Base-by-base conservation (phyloP, 345 rosid species). In the Clausena lansium region DNA sequence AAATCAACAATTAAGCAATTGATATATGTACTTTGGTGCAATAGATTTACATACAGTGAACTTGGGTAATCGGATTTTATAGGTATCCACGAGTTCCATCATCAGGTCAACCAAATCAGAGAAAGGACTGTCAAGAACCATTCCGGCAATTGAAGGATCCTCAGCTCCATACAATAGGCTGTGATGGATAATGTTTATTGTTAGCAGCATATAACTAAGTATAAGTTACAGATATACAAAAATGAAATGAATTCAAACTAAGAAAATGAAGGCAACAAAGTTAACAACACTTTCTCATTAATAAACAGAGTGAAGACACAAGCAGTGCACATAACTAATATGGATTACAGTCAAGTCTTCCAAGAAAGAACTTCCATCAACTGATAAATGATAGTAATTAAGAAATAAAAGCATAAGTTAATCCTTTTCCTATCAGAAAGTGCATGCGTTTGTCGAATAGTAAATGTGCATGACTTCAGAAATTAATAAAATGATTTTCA, bases 131-230 rank as follows among this genome's bases (percentile, higher is more conserved):
- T 94, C 98, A 76, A 94, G 90, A 87, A 94, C 95, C 88, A 93
- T 90, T 87, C 98, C 98, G 57, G 97, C 98, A 28, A 93, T 91
- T 10, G 98, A 94, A 55, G 98, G 97, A 84, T 94, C 98, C 84
- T 91, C 94, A 57, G 94, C 94, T 84, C 95, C 97, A 86, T 94
- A 94, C 95, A 94, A 78, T 47, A 94, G 86, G 89, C 98, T 94
- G 93, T 64, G 64, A 81, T 39, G 80, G 61, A 70, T 35, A 70
- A 67, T 32, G 33, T 63, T 36, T 47, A 78, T 76, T 39, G 54
- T 72, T 77, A 78, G 61, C 24, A 54, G 52, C 41, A 73, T n/a
- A 70, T 13, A 67, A 75, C 55, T 32, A 63, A 39, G 66, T 41
- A 79, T 25, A 28, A 13, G 11, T 33, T 9, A 63, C 38, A 74